phyloP scores from a whole-genome alignment of 139 green algal genomes.

The Limnomonas spitsbergensis region DNA sequence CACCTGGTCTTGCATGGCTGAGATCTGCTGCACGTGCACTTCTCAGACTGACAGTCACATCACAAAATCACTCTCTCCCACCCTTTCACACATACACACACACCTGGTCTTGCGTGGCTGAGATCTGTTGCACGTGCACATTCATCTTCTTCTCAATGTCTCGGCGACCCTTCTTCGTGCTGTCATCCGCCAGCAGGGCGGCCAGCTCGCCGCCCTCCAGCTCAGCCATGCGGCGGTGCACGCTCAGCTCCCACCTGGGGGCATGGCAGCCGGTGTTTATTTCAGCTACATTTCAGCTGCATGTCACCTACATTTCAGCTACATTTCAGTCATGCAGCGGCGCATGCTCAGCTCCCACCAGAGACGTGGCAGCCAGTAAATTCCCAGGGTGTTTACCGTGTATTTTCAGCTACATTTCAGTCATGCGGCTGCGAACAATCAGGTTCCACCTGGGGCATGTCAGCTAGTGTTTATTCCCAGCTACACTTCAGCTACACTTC shows the following conservation, averaged over 20 bases:
- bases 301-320: no score
- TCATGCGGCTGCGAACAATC: no score
- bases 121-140: conserved; percentile 74
- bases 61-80: no score
- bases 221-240: not conserved
- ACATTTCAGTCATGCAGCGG: no score
- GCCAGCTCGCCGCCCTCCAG: not conserved
- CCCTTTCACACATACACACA: no score
- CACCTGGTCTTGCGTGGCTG: conserved; percentile 58
- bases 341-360: not conserved
- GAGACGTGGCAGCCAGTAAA: not conserved
- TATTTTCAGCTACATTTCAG: no score
- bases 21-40: not conserved
- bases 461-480: no score
- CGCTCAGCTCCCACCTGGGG: not conserved
- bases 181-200: conserved; percentile 35
- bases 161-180: conserved; percentile 48
- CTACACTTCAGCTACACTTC: no score
- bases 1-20: not conserved
- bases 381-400: no score
- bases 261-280: not conserved
- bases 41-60: no score
- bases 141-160: conserved; percentile 72
- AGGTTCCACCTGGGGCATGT: no score
- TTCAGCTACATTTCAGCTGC: no score